Evolutionary conservation across 1,284 basidiomycete genomes (phyloP).

Genomic region (Violaceomyces palustris): DNA sequence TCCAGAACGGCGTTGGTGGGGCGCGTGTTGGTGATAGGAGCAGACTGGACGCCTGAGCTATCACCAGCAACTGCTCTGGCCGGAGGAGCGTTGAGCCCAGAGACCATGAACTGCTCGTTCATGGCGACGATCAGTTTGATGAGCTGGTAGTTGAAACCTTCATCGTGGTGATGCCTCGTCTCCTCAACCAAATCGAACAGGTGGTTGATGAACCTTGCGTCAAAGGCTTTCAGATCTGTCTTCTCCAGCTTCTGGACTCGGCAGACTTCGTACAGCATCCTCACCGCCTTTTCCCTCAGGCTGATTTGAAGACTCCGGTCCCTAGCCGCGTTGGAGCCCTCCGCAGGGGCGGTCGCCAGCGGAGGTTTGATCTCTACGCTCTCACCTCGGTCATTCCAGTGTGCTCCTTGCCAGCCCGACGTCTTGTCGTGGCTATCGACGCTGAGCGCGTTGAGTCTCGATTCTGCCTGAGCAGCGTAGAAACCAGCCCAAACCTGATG

Average conservation of each 20-base stretch:
- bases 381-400: slow-evolving; percentile 3
- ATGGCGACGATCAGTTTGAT: slow-evolving; percentile 59
- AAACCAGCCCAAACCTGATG: slow-evolving; percentile 51
- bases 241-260: slow-evolving; percentile 39
- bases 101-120: slow-evolving; percentile 98
- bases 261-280: slow-evolving; percentile 35
- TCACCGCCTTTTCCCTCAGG: slow-evolving; percentile 54
- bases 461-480: slow-evolving; percentile 45
- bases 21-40: slow-evolving; percentile 1
- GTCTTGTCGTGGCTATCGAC: too few relatives aligned
- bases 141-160: slow-evolving; percentile 54
- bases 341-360: slow-evolving; percentile 1
- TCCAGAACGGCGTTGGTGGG: slow-evolving; percentile 70
- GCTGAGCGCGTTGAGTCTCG: slow-evolving; percentile 1
- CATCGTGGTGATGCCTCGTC: slow-evolving; percentile 80
- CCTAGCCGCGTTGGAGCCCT: slow-evolving; percentile 12
- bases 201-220: slow-evolving; percentile 77
- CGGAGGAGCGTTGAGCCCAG: slow-evolving; percentile 41
- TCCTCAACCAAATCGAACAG: slow-evolving; percentile 91
- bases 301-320: slow-evolving; percentile 29
- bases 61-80: slow-evolving; percentile 3
- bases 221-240: slow-evolving; percentile 54
- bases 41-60: slow-evolving; percentile 8
- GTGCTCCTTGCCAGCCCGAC: slow-evolving; percentile 10
- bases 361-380: slow-evolving; percentile 3